Evolutionary conservation across 108 stramenopile genomes (phyloP).

Genomic region (Cyclotella kingstonii): DNA sequence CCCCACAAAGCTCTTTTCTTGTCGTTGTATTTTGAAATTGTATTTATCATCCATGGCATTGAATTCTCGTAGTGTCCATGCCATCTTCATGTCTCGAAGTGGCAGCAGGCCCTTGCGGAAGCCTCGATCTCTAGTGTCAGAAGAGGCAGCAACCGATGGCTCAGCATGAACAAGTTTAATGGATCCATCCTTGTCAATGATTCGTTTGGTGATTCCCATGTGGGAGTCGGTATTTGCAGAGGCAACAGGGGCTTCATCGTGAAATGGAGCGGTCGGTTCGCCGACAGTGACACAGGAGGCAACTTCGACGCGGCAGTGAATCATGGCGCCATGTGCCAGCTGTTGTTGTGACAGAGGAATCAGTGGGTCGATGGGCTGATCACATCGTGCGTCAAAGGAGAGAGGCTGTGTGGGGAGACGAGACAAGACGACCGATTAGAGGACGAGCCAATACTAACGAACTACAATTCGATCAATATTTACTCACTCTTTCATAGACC

Average conservation of each 20-base stretch:
- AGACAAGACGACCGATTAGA: too few relatives aligned
- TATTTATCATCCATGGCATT: conserved; percentile 90
- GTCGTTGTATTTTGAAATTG: conserved; percentile 89
- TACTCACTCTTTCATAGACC: conserved; percentile 58
- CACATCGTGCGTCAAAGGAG: conserved; percentile 64
- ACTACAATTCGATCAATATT: too few relatives aligned
- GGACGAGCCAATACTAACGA: too few relatives aligned
- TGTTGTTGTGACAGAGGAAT: conserved; percentile 39
- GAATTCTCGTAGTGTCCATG: conserved; percentile 96
- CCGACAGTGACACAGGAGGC: conserved; percentile 48
- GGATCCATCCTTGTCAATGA: conserved; percentile 79
- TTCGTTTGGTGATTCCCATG: conserved; percentile 58
- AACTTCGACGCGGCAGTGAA: conserved; percentile 82
- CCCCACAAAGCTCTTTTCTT: conserved; percentile 71
- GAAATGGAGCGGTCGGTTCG: background rate
- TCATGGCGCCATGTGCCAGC: conserved; percentile 68
- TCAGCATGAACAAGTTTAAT: conserved; percentile 72
- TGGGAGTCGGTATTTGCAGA: background rate
- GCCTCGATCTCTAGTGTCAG: conserved; percentile 26
- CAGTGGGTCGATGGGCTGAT: conserved; percentile 43
- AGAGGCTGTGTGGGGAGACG: too few relatives aligned
- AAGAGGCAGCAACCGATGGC: conserved; percentile 18
- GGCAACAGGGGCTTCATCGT: background rate
- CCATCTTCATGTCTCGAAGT: conserved; percentile 94
- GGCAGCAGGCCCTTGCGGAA: conserved; percentile 95